Conservation (phyloP, 169 alveolate species). For the Plasmodium fragile region DNA sequence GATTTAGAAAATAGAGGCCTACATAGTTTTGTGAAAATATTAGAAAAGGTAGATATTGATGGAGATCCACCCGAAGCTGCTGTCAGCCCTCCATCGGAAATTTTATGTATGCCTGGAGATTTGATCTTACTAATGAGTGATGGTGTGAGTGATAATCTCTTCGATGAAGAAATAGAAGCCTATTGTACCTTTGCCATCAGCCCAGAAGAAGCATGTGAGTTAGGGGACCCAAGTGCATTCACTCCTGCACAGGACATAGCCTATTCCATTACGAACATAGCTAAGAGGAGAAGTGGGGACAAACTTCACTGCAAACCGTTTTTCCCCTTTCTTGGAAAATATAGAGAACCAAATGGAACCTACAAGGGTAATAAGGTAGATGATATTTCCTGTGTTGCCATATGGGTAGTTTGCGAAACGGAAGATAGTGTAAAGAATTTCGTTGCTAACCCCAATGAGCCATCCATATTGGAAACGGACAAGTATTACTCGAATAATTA, state of each 20-base stretch:
- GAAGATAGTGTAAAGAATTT: constrained; percentile 62
- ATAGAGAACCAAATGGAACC: constrained; percentile 46
- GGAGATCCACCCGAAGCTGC: constrained; percentile 84
- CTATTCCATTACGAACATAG: constrained; percentile 75
- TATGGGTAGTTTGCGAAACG: constrained; percentile 82
- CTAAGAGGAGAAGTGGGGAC: constrained; percentile 77
- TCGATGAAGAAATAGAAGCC: constrained; percentile 82
- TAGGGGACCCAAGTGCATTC: constrained; percentile 64
- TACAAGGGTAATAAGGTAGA: constrained; percentile 79
- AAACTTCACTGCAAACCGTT: constrained; percentile 69
- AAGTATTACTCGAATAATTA: constrained; percentile 50
- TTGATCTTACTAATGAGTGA: constrained; percentile 80
- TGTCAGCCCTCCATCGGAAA: constrained; percentile 77
- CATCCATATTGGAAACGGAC: constrained; percentile 58
- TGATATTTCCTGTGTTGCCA: constrained; percentile 84
- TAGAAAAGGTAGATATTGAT: constrained; percentile 79
- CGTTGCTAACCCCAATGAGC: constrained; percentile 37
- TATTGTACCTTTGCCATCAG: constrained; percentile 81
- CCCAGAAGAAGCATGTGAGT: constrained; percentile 82
- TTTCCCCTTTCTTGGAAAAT: constrained; percentile 39
- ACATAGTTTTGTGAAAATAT: constrained; percentile 78
- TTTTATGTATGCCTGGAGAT: constrained; percentile 83
- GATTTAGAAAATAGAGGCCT: constrained; percentile 76
- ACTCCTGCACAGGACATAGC: constrained; percentile 79
- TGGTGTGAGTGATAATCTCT: constrained; percentile 82